Evolutionary conservation across 2,329 filamentous ascomycete genomes (phyloP), one percentile per base, ranked within the genome.

Genomic region (Fusarium illudens): DNA sequence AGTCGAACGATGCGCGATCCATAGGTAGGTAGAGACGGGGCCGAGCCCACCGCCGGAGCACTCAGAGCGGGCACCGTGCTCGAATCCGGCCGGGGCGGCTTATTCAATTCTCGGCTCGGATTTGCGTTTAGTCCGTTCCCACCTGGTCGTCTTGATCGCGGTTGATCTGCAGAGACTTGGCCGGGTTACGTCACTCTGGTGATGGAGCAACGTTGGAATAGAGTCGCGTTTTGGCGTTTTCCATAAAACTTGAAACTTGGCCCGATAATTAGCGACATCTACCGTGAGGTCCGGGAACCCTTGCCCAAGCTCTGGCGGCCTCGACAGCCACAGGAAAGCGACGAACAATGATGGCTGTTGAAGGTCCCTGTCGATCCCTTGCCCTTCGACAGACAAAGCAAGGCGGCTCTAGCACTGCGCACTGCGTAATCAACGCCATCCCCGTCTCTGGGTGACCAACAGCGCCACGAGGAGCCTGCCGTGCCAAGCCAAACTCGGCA

Each of bases 401-500:
- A 34, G 49, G 49, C 49, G 49, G 19, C 48, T 32, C 49, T 17
- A 51, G 49, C 15, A 51, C 17, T 15, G n/a, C n/a, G 30, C 30
- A 39, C 11, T 52, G 49, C 49, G 49, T 52, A 36, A 36, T 36
- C 33, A 27, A 52, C 48, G 17, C 42, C n/a, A 48, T 30, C 22
- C 64, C 39, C 12, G 10, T 37, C 48, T 33, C 2, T 4, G 29
- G 53, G 27, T 27, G 22, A 36, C 44, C 20, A 42, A 51, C 27
- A 5, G 10, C 6, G 15, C 48, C 44, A 51, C 42, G 36, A 12
- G 34, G 33, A 30, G 46, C 19, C 44, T 48, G 29, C 44, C 12
- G 22, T 52, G 65, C 65, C 65, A 68, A 68, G 65, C 22, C 25
- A 67, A 46, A 36, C 6, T 15, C 65, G 65, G 65, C 65, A 68